These are phyloP conservation scores for Chaetomium tenue DNA, from an alignment of 495 filamentous ascomycete genomes.

Conservation along the genomic window DNA sequence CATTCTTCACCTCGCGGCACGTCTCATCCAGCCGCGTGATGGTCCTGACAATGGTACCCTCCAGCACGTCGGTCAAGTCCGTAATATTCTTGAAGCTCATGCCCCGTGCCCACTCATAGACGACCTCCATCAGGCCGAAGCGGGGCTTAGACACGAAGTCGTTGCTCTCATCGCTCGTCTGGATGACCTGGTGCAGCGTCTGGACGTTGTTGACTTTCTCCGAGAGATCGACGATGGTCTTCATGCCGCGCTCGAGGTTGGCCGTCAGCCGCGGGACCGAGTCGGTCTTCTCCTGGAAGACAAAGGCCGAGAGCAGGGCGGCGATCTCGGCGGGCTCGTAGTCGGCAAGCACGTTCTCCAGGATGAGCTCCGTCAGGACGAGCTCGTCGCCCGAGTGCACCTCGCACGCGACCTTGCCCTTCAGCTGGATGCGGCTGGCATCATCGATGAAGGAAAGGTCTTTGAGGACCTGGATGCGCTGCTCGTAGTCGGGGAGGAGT, in stretches of 20 bases:
- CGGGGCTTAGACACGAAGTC: conserved; percentile 84
- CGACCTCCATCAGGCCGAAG: conserved; percentile 94
- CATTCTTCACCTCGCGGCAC: conserved; percentile 95
- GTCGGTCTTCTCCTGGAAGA: conserved; percentile 98
- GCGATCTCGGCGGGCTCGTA: conserved; percentile 97
- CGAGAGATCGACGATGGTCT: conserved; percentile 80
- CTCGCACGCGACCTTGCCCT: conserved; percentile 98
- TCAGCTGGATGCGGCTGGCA: conserved; percentile 78
- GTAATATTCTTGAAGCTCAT: conserved; percentile 99
- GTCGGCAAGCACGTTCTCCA: conserved; percentile 93
- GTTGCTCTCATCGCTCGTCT: conserved; percentile 82
- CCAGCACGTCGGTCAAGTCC: conserved; percentile 91
- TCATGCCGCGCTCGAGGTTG: conserved; percentile 77
- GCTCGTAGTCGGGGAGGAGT: conserved; percentile 95
- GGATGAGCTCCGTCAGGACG: conserved; percentile 91
- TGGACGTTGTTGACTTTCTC: conserved; percentile 89
- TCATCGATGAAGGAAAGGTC: conserved; percentile 89
- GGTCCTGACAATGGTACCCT: conserved; percentile 91
- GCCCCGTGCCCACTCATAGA: conserved; percentile 96
- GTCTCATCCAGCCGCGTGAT: conserved; percentile 94
- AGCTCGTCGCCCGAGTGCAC: conserved; percentile 97
- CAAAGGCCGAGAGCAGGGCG: conserved; percentile 87
- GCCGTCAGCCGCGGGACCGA: conserved; percentile 78
- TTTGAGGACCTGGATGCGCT: conserved; percentile 85
- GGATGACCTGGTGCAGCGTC: conserved; percentile 82